These are phyloP conservation scores for Agaricales sp. DNA, from an alignment of 1,284 basidiomycete genomes.

Conservation along the genomic window DNA sequence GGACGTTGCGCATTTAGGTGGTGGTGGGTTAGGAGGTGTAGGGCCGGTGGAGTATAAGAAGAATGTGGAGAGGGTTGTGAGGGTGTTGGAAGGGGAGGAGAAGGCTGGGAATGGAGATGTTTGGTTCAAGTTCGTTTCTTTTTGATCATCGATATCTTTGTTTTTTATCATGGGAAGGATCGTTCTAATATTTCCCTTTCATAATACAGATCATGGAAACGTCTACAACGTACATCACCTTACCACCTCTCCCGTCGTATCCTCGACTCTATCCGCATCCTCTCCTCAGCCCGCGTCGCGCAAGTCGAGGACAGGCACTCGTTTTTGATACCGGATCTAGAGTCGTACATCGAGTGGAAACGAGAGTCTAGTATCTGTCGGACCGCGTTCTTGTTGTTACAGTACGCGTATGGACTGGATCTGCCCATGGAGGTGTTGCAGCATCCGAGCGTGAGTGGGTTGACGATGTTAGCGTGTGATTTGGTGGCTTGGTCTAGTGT, in stretches of 20 bases:
- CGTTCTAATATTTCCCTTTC: too few relatives aligned
- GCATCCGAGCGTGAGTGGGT: conserved; percentile 35
- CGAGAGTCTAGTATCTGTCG: conserved; percentile 25
- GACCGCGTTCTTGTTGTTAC: conserved; percentile 28
- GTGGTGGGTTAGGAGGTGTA: too few relatives aligned
- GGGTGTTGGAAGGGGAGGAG: neutral
- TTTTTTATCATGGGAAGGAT: neutral
- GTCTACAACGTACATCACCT: neutral
- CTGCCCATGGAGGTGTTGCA: conserved; percentile 56
- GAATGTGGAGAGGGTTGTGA: neutral
- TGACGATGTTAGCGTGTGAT: conserved; percentile 48
- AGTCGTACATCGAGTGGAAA: conserved; percentile 40
- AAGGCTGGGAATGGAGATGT: neutral
- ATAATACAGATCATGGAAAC: conserved; percentile 1
- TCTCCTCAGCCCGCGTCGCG: conserved; percentile 20
- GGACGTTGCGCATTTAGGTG: too few relatives aligned
- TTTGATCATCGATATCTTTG: neutral
- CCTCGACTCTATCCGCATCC: neutral
- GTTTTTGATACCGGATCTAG: conserved; percentile 43
- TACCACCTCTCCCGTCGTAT: neutral
- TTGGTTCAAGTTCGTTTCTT: neutral
- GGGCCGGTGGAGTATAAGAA: neutral
- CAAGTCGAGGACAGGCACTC: conserved; percentile 42
- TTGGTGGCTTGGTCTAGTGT: conserved; percentile 56
- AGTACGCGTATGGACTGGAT: conserved; percentile 29